Conservation (phyloP, 2,329 filamentous ascomycete species). For the Acrodontium crateriforme region DNA sequence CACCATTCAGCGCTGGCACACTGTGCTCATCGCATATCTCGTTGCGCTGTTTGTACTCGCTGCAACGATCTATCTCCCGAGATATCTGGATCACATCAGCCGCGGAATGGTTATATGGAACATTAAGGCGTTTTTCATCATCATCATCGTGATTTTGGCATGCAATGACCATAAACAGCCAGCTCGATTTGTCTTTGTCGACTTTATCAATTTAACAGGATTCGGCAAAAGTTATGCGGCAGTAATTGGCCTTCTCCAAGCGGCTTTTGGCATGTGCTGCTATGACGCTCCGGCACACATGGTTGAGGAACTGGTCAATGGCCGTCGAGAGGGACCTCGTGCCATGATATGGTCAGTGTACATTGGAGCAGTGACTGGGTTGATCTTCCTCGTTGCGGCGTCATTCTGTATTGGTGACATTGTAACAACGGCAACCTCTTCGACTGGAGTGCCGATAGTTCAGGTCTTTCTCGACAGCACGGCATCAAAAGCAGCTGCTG, state of each 20-base stretch:
- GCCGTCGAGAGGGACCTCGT: conserved; percentile 34
- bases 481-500: conserved; percentile 30
- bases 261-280: conserved; percentile 42
- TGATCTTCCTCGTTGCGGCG: conserved; percentile 36
- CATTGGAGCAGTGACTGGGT: conserved; percentile 3
- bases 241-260: conserved; percentile 40
- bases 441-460: conserved; percentile 39
- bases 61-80: conserved; percentile 38
- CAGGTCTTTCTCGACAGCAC: conserved; percentile 40
- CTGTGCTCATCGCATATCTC: conserved; percentile 38
- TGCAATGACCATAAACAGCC: conserved; percentile 41
- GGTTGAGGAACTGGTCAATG: conserved; percentile 8
- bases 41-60: conserved; percentile 31
- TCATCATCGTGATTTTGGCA: conserved; percentile 39
- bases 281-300: conserved; percentile 22
- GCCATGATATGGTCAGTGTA: conserved; percentile 4
- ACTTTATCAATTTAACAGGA: conserved; percentile 42
- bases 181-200: conserved; percentile 40
- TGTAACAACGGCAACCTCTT: conserved; percentile 28
- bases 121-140: conserved; percentile 37
- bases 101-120: conserved; percentile 40
- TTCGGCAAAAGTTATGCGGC: conserved; percentile 38
- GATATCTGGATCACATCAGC: conserved; percentile 38
- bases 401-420: conserved; percentile 42
- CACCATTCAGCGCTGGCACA: conserved; percentile 43